Evolutionary conservation across 2,329 filamentous ascomycete genomes (phyloP).

Genomic region (Cytospora chrysosperma): DNA sequence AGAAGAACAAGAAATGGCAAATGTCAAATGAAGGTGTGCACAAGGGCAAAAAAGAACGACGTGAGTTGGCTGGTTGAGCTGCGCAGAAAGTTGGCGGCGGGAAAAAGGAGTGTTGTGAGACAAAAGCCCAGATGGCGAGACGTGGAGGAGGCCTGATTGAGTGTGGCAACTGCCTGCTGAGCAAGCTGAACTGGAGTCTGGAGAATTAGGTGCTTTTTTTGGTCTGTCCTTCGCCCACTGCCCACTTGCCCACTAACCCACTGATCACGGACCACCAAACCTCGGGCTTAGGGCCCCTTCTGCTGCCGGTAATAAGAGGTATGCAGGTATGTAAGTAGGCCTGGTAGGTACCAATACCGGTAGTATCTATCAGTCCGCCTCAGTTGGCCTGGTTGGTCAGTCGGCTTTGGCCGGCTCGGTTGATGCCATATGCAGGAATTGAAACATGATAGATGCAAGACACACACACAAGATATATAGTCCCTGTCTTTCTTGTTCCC

Average conservation of each 20-base stretch:
- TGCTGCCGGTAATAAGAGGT: too few relatives aligned
- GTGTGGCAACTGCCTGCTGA: background rate
- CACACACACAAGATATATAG: background rate
- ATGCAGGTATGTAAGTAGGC: too few relatives aligned
- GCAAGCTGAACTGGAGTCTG: constrained; percentile 7
- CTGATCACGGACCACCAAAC: background rate
- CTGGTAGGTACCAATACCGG: too few relatives aligned
- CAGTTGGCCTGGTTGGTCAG: background rate
- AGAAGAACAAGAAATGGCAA: background rate
- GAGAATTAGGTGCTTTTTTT: constrained; percentile 14
- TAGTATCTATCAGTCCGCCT: background rate
- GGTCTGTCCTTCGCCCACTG: background rate
- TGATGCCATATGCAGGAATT: background rate
- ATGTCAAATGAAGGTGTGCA: constrained; percentile 12
- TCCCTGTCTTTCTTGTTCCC: background rate
- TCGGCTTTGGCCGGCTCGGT: background rate
- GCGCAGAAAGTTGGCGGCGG: constrained; percentile 6
- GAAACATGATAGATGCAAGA: background rate
- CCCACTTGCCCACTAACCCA: background rate
- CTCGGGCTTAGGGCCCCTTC: background rate
- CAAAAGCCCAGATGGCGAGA: background rate
- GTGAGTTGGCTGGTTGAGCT: background rate
- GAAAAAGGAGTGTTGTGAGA: constrained; percentile 17
- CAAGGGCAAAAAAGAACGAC: constrained; percentile 6
- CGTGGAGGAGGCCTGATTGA: constrained; percentile 9